Evolutionary conservation across 345 rosid genomes (phyloP).

Genomic region (Odontarrhena argentea): DNA sequence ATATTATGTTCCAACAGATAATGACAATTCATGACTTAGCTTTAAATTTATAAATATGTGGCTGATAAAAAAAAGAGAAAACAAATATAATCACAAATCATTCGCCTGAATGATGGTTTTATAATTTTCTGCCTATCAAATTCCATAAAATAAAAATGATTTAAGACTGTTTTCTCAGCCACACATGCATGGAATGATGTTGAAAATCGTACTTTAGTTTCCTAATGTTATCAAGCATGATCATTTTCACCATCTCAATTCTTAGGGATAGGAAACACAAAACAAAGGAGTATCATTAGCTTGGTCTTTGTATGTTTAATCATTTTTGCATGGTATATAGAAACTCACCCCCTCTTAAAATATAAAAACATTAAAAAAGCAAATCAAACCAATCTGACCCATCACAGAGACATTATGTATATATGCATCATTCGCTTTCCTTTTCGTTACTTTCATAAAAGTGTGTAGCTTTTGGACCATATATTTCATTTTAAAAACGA

Average conservation of each 20-base stretch:
- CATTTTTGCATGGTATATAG: slow-evolving; percentile 25
- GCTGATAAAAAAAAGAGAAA: too few species aligned
- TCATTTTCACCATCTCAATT: not conserved
- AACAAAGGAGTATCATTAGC: slow-evolving; percentile 23
- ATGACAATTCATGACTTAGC: not conserved
- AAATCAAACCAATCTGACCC: slow-evolving; percentile 41
- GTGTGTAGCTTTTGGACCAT: slow-evolving; percentile 45
- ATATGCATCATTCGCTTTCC: slow-evolving; percentile 35
- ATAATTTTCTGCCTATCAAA: slow-evolving; percentile 5
- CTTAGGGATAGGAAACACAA: slow-evolving; percentile 19
- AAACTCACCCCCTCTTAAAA: slow-evolving; percentile 9
- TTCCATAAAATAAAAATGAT: not conserved
- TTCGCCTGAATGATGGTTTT: not conserved
- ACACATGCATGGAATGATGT: slow-evolving; percentile 3
- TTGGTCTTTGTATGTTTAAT: slow-evolving; percentile 8
- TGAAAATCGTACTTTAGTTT: not conserved
- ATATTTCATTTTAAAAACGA: slow-evolving; percentile 31
- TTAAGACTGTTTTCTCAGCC: not conserved
- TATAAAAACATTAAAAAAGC: slow-evolving; percentile 30
- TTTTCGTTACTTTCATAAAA: slow-evolving; percentile 39
- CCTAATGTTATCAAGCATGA: slow-evolving; percentile 4
- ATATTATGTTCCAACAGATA: not conserved
- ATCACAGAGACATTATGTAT: slow-evolving; percentile 28
- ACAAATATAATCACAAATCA: not conserved
- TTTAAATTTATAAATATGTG: too few species aligned